Conservation (phyloP, 2,329 filamentous ascomycete species). For the Fusarium secorum region DNA sequence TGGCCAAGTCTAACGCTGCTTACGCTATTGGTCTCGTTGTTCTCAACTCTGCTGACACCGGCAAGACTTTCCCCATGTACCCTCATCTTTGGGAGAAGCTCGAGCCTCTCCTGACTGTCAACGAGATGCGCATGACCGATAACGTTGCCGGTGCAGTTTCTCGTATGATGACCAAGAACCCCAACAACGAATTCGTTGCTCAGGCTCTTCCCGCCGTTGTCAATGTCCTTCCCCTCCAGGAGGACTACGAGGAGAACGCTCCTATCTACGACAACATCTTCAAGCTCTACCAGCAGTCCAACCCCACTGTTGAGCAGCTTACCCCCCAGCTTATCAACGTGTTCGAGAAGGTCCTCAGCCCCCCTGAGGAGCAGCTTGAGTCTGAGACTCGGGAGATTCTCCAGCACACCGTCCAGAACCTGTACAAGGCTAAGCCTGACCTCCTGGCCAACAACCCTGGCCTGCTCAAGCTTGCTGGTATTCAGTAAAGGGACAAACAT, state of each 20-base stretch:
- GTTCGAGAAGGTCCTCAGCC: constrained; percentile 75
- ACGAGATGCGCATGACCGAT: constrained; percentile 84
- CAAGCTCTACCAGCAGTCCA: constrained; percentile 77
- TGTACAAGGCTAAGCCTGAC: constrained; percentile 50
- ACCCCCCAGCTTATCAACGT: constrained; percentile 74
- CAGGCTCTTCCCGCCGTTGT: constrained; percentile 85
- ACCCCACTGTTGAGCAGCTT: constrained; percentile 73
- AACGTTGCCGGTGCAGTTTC: constrained; percentile 92
- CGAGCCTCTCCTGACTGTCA: constrained; percentile 80
- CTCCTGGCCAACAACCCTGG: constrained; percentile 45
- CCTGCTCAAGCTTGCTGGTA: constrained; percentile 45
- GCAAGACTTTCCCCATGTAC: constrained; percentile 77
- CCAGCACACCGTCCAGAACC: constrained; percentile 65
- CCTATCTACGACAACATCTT: constrained; percentile 91
- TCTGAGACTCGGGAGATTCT: constrained; percentile 73
- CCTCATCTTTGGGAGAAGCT: constrained; percentile 82
- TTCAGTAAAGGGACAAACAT: constrained; percentile 33
- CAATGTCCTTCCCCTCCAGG: constrained; percentile 82
- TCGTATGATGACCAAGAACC: constrained; percentile 90
- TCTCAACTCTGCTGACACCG: constrained; percentile 77
- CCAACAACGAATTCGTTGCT: constrained; percentile 79
- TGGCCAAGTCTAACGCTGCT: constrained; percentile 94
- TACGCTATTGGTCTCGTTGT: constrained; percentile 89
- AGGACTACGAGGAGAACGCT: constrained; percentile 96
- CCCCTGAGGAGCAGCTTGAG: constrained; percentile 79